phyloP scores from a whole-genome alignment of 257 asterid genomes.

The Fraxinus pennsylvanica region DNA sequence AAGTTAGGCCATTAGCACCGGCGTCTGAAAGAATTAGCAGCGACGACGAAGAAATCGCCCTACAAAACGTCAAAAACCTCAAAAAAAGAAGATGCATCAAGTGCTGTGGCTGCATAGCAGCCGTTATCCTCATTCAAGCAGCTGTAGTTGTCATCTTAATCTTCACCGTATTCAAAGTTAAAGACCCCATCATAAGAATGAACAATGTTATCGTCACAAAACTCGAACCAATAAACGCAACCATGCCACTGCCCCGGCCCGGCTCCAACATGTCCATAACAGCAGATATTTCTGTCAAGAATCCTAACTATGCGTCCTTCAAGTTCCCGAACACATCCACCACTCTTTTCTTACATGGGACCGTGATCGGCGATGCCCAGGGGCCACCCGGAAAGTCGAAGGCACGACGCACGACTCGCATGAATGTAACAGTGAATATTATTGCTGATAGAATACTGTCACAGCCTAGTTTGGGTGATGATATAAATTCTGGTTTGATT shows the following conservation, averaged over 20 bases:
- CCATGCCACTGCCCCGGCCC: slow-evolving; percentile 44
- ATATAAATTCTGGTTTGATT: slow-evolving; percentile 47
- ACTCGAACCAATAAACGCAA: slow-evolving; percentile 40
- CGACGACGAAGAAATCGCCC: slow-evolving; percentile 44
- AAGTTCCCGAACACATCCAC: slow-evolving; percentile 65
- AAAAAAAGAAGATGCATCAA: slow-evolving; percentile 49
- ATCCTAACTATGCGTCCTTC: slow-evolving; percentile 73
- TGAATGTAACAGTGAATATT: slow-evolving; percentile 72
- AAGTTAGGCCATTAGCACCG: slow-evolving; percentile 70
- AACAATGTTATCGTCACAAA: slow-evolving; percentile 46
- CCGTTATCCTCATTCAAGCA: slow-evolving; percentile 50
- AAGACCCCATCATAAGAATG: slow-evolving; percentile 57
- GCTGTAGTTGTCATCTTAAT: slow-evolving; percentile 40
- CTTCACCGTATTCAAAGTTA: slow-evolving; percentile 71
- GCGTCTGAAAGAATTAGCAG: slow-evolving; percentile 46
- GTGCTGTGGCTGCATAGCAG: slow-evolving; percentile 44
- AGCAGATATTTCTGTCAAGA: slow-evolving; percentile 78
- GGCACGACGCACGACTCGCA: slow-evolving; percentile 69
- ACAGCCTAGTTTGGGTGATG: slow-evolving; percentile 51
- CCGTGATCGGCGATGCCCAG: slow-evolving; percentile 67
- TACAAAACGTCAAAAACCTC: slow-evolving; percentile 15
- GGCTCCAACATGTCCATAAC: slow-evolving; percentile 62
- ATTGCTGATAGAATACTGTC: slow-evolving; percentile 48
- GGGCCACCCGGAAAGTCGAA: slow-evolving; percentile 72
- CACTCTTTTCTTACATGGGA: slow-evolving; percentile 54